Evolutionary conservation across 2,329 filamentous ascomycete species (phyloP), one percentile per base, ranked within the genome.

Genomic region (Colletotrichum falcatum): DNA sequence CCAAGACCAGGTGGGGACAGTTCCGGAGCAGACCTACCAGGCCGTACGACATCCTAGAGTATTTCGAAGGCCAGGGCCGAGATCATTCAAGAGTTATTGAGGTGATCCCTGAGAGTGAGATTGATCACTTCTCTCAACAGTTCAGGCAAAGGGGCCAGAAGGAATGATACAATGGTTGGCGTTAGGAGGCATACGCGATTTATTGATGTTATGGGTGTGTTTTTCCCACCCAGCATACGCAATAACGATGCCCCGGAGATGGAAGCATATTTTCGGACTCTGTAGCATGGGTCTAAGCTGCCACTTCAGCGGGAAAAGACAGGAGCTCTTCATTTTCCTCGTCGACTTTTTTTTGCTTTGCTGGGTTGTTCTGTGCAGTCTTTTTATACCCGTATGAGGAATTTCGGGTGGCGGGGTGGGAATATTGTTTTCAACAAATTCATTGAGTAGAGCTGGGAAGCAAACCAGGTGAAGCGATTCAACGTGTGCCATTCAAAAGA

Each of bases 21-120:
- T 63, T 63, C 8, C 64, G 59, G 20, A 35, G 42, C 9, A 39
- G 59, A 14, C 51, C 58, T 11, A 39, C 42, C n/a, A 37, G 64
- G 39, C 33, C 35, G 9, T 71, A 71, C 35, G 53, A 63, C 14
- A 67, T 62, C 12, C 39, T 59, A 23, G 64, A 70, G 51, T 44
- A 59, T 20, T 33, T 46, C 8, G 66, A 69, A 16, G 28, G 54
- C 12, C 37, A 20, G 55, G 68, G 65, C 1, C 28, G 46, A 2
- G 64, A 65, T 3, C 68, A 54, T 20, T 44, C 48, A 9, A 63
- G 64, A 54, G 48, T 71, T 3, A 42, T 71, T 12, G 68, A 71
- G 23, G 65, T 71, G 5, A 71, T 68, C 18, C 59, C 68, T 23
- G 65, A 37, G 20, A 67, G 65, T 6, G 68, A 68, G 14, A 28